These are phyloP conservation scores for Leishmania lainsoni DNA, from an alignment of 208 protist genomes.

Conservation along the genomic window DNA sequence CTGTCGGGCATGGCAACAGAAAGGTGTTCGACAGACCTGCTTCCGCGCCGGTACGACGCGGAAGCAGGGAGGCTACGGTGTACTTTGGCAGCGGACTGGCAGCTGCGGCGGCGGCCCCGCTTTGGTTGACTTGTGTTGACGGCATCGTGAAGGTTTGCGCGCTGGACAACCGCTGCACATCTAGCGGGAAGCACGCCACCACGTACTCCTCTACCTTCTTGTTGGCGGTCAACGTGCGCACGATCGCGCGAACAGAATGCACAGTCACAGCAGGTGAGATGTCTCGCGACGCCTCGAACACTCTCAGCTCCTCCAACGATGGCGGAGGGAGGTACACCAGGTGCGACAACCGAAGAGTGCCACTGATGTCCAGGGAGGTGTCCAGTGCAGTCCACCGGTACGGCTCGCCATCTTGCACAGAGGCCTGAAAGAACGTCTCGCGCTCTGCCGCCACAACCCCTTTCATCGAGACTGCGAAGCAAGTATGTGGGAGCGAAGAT, in stretches of 20 bases:
- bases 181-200: slow-evolving; percentile 57
- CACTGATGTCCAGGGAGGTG: slow-evolving; percentile 55
- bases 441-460: slow-evolving; percentile 23
- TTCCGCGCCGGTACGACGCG: neutral
- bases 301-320: slow-evolving; percentile 33
- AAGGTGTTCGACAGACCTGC: neutral
- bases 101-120: neutral
- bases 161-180: slow-evolving; percentile 25
- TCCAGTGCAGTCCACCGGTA: slow-evolving; percentile 55
- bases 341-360: slow-evolving; percentile 70
- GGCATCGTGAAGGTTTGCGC: slow-evolving; percentile 9
- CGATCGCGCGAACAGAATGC: slow-evolving; percentile 47
- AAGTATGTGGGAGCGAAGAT: neutral
- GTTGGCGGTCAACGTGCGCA: slow-evolving; percentile 49
- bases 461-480: slow-evolving; percentile 14
- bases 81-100: slow-evolving; percentile 1
- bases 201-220: slow-evolving; percentile 55
- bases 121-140: neutral
- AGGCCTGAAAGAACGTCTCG: slow-evolving; percentile 62
- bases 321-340: slow-evolving; percentile 76
- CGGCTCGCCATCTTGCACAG: slow-evolving; percentile 62
- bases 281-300: slow-evolving; percentile 33
- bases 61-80: slow-evolving; percentile 11
- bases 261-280: neutral
- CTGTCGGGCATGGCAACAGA: slow-evolving; percentile 35